These are phyloP conservation scores for Microcos paniculata DNA, from an alignment of 345 rosid species.

Conservation along the genomic window DNA sequence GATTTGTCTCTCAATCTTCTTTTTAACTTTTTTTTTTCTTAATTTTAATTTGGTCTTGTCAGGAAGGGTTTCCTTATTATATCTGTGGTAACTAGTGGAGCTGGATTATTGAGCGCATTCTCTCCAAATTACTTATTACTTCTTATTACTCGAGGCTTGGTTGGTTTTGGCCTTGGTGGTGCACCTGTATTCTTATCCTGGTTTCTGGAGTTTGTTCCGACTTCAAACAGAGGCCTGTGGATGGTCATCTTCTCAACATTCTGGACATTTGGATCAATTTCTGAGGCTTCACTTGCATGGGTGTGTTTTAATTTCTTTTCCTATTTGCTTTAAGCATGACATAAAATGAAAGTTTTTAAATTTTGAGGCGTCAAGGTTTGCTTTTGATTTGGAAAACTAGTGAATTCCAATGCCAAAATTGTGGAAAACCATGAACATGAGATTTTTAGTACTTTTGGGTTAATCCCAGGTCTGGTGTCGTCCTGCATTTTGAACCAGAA, in stretches of 20 bases:
- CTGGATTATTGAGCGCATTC: constrained; percentile 57
- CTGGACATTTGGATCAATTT: constrained; percentile 58
- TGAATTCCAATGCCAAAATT: no score
- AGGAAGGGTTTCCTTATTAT: constrained; percentile 53
- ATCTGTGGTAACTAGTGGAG: constrained; percentile 42
- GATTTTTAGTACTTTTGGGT: background rate
- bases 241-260: constrained; percentile 54
- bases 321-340: background rate
- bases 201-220: constrained; percentile 61
- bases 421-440: no score
- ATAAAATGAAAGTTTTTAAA: background rate
- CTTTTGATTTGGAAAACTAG: no score
- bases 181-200: constrained; percentile 52
- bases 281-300: constrained; percentile 63
- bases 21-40: no score
- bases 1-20: background rate
- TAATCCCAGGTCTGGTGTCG: background rate
- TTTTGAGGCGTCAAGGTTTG: no score
- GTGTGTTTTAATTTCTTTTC: constrained; percentile 28
- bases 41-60: constrained; percentile 10
- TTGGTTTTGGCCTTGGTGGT: constrained; percentile 66
- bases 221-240: constrained; percentile 56
- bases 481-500: background rate
- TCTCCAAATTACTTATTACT: constrained; percentile 44
- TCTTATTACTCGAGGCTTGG: constrained; percentile 42